These are phyloP conservation scores for Xylaria sp. DNA, from an alignment of 2,329 filamentous ascomycete genomes.

Conservation along the genomic window DNA sequence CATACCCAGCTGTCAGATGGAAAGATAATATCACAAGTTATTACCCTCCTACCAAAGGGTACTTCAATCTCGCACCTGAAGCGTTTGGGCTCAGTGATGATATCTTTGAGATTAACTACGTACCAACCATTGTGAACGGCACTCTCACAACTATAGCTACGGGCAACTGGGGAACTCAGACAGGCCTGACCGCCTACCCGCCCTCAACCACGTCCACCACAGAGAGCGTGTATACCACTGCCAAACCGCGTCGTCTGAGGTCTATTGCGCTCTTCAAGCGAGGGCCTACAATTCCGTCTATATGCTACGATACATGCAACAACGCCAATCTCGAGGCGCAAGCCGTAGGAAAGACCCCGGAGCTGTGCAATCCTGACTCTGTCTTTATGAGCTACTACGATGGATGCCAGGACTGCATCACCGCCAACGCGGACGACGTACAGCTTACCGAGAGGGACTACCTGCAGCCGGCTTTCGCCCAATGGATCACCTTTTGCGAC, in stretches of 20 bases:
- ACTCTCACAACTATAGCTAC: slow-evolving; percentile 59
- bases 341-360: slow-evolving; percentile 57
- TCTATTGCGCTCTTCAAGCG: slow-evolving; percentile 52
- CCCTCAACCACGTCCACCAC: slow-evolving; percentile 36
- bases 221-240: neutral
- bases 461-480: slow-evolving; percentile 53
- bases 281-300: slow-evolving; percentile 54
- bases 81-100: slow-evolving; percentile 72
- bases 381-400: slow-evolving; percentile 54
- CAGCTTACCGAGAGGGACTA: slow-evolving; percentile 51
- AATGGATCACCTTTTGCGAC: slow-evolving; percentile 61
- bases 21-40: slow-evolving; percentile 58
- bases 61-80: slow-evolving; percentile 73
- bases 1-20: slow-evolving; percentile 56
- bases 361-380: slow-evolving; percentile 58
- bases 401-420: slow-evolving; percentile 59
- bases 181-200: slow-evolving; percentile 57
- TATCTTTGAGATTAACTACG: slow-evolving; percentile 64
- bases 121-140: slow-evolving; percentile 50
- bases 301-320: slow-evolving; percentile 67
- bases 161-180: slow-evolving; percentile 66
- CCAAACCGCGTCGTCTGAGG: slow-evolving; percentile 2
- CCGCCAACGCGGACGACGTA: slow-evolving; percentile 38
- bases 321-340: slow-evolving; percentile 60
- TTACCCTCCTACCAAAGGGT: slow-evolving; percentile 64